Evolutionary conservation across 805 yeast genomes (phyloP), one percentile per base, ranked within the genome.

Genomic region (Kuraishia capsulata): DNA sequence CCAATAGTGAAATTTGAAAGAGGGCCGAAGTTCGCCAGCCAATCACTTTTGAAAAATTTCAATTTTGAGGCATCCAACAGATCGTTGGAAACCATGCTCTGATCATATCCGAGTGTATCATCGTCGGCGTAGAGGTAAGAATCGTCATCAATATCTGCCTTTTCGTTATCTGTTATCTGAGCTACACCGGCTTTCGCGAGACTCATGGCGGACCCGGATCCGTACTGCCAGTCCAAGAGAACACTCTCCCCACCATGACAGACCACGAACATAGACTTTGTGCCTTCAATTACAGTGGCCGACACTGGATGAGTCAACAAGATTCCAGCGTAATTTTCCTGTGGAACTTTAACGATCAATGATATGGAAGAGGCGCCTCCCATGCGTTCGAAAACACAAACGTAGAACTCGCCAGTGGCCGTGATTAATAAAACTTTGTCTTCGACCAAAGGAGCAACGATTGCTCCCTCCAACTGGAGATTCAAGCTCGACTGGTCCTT

Each of bases 21-120:
- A 0, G 96, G 95, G 0, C 96, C 96, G 46, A 72, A 65, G 49
- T 79, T 83, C 2, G 69, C 49, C 9, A 88, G 52, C 1, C 61
- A 57, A 45, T 86, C 92, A 24, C 69, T 61, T 16, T 64, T 49
- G 14, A 62, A 56, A 41, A 80, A 73, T 44, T 60, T 52, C 56
- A 45, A 34, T 45, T 39, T 23, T 24, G 38, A 14, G 14, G 6
- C 10, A 10, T 16, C 32, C 3, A 33, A 3, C 10, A 26, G 24
- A 16, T 33, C 38, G 11, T 31, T 35, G 3, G 33, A 3, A 20
- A 25, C n/a, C 25, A 10, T 6, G 23, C 18, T 20, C 18, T n/a
- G 32, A 39, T 26, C 20, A 18, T 8, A 44, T 42, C 14, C 56
- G 61, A 30, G 14, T 10, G 42, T 46, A 10, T 59, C 65, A 21